Conservation (phyloP, 148 eudicot species). For the Chenopodium album region DNA sequence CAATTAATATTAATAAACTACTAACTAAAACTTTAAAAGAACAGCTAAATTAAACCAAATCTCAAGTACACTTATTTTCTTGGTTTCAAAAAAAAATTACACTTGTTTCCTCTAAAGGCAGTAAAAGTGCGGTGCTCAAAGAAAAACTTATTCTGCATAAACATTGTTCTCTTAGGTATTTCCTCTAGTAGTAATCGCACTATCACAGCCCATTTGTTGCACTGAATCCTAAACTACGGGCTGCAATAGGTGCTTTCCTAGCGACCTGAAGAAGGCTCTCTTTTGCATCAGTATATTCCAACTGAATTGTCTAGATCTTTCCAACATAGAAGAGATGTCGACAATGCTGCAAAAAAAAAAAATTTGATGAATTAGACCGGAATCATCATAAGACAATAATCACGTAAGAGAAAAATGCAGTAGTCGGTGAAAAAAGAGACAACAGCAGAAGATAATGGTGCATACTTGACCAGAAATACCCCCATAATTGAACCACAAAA, state of each 20-base stretch:
- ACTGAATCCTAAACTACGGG: constrained; percentile 93
- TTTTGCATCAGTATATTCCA: constrained; percentile 97
- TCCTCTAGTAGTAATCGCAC: constrained; percentile 87
- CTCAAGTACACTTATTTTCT: too few relatives aligned
- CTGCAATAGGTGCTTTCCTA: constrained; percentile 87
- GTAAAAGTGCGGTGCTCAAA: too few relatives aligned
- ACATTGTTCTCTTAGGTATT: constrained; percentile 93
- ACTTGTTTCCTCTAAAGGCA: too few relatives aligned
- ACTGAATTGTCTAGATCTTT: constrained; percentile 91
- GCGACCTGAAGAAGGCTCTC: constrained; percentile 97
- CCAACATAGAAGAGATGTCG: constrained; percentile 93
- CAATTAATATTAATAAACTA: too few relatives aligned
- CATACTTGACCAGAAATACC: neutral
- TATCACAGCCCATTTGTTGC: constrained; percentile 96
- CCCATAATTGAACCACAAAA: neutral
- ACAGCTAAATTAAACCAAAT: too few relatives aligned
- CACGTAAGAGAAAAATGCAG: neutral
- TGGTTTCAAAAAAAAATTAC: too few relatives aligned
- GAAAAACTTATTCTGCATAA: constrained; percentile 60
- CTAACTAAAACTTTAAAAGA: too few relatives aligned
- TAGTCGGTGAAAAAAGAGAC: neutral
- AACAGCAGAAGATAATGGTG: neutral
- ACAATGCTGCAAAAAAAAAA: constrained; percentile 56
- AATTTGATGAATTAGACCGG: constrained; percentile 4
- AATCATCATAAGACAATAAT: neutral